Conservation (phyloP, 306 rosid species). For the Neltuma alba region DNA sequence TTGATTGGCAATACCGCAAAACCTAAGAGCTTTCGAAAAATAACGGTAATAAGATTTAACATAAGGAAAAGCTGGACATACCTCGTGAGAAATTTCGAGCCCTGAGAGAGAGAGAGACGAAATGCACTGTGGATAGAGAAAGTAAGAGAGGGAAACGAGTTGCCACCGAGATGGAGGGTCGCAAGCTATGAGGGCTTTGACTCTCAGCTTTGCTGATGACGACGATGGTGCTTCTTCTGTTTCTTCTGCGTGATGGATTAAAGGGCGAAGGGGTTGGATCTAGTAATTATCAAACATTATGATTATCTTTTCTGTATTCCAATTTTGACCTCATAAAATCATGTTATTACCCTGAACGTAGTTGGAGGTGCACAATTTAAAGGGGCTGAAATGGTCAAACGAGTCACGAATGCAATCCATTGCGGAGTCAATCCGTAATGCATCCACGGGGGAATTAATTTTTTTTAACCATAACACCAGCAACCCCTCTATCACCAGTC, state of each 20-base stretch:
- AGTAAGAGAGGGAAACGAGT: not conserved
- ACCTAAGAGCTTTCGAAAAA: constrained; percentile 11
- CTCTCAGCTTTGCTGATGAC: constrained; percentile 58
- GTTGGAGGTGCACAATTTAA: not conserved
- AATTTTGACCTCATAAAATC: not conserved
- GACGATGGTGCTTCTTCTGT: constrained; percentile 48
- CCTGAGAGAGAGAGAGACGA: constrained; percentile 27
- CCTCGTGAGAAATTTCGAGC: constrained; percentile 39
- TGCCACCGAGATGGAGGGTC: constrained; percentile 39
- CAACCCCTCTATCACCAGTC: no score
- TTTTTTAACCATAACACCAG: no score
- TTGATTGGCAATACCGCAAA: constrained; percentile 40
- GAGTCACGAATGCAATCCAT: not conserved
- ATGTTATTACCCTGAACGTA: not conserved
- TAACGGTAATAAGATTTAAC: constrained; percentile 22
- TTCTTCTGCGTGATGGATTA: constrained; percentile 40
- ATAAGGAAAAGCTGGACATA: constrained; percentile 20
- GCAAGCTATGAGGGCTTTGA: constrained; percentile 54
- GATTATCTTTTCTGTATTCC: not conserved
- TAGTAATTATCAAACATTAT: constrained; percentile 11
- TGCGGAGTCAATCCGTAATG: not conserved
- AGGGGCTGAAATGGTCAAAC: not conserved
- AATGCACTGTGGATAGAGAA: constrained; percentile 29
- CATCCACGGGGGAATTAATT: not conserved
- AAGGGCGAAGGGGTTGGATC: constrained; percentile 23